Conservation (phyloP, 805 yeast species). For the Monosporozyma unispora region DNA sequence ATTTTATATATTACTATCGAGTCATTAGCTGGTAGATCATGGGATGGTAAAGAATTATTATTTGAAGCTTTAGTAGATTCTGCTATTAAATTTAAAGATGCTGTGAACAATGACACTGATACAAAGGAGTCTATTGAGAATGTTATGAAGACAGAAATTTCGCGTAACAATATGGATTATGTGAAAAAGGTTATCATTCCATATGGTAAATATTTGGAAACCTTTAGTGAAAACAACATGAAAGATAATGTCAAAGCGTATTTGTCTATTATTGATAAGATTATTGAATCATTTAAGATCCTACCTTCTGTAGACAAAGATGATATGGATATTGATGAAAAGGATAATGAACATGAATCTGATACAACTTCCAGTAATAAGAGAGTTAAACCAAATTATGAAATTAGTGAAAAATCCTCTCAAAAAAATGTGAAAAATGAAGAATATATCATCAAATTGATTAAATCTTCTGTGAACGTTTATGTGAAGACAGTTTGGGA, state of each 20-base stretch:
- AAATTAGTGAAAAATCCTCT: slow-evolving; percentile 32
- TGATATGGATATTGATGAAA: not conserved
- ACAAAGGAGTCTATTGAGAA: slow-evolving; percentile 34
- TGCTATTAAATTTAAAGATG: slow-evolving; percentile 37
- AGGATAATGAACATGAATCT: slow-evolving; percentile 22
- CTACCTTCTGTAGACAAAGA: not conserved
- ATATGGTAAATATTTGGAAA: slow-evolving; percentile 42
- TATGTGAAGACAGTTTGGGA: slow-evolving; percentile 21
- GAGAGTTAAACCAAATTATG: slow-evolving; percentile 21
- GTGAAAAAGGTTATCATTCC: slow-evolving; percentile 45
- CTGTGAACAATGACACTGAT: slow-evolving; percentile 22
- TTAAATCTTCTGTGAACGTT: slow-evolving; percentile 32
- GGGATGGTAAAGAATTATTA: slow-evolving; percentile 80
- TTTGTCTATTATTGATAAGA: slow-evolving; percentile 31
- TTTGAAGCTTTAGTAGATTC: slow-evolving; percentile 60
- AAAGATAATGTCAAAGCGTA: slow-evolving; percentile 10
- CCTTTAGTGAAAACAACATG: slow-evolving; percentile 24
- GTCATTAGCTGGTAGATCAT: slow-evolving; percentile 68
- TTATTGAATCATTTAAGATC: slow-evolving; percentile 18
- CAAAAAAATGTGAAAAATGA: slow-evolving; percentile 40
- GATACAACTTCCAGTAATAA: slow-evolving; percentile 20
- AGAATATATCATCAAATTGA: slow-evolving; percentile 35
- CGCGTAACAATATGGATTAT: slow-evolving; percentile 57
- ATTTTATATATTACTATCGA: slow-evolving; percentile 47
- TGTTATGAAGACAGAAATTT: slow-evolving; percentile 49